Evolutionary conservation across 2,329 filamentous ascomycete species (phyloP).

Genomic region (Cercospora zeae-maydis): DNA sequence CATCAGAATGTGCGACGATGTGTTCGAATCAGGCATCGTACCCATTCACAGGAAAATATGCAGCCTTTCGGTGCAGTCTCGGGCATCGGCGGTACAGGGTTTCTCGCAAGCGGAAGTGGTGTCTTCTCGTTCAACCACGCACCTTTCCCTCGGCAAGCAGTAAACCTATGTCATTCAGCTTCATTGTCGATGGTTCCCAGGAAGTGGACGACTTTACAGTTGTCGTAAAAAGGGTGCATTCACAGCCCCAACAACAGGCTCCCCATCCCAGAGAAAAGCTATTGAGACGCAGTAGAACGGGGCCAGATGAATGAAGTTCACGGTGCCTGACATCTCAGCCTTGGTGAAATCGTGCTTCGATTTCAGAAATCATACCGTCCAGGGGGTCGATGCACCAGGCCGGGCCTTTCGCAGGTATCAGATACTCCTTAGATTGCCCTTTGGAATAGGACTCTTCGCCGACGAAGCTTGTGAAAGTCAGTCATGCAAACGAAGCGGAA

Average conservation of each 20-base stretch:
- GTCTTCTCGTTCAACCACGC: constrained; percentile 66
- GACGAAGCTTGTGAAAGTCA: constrained; percentile 56
- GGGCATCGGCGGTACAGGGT: constrained; percentile 62
- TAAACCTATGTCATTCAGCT: constrained; percentile 56
- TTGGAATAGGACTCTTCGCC: constrained; percentile 74
- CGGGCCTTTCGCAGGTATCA: constrained; percentile 57
- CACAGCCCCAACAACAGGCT: constrained; percentile 66
- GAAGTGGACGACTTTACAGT: constrained; percentile 13
- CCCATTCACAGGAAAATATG: constrained; percentile 63
- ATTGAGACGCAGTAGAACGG: constrained; percentile 81
- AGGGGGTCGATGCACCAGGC: constrained; percentile 75
- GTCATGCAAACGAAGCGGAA: background rate
- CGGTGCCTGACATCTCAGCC: constrained; percentile 51
- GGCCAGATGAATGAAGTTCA: constrained; percentile 77
- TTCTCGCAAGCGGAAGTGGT: constrained; percentile 60
- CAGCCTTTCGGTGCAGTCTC: constrained; percentile 63
- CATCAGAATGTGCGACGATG: background rate
- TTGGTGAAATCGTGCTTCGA: background rate
- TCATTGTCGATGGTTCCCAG: background rate
- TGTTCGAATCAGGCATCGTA: background rate
- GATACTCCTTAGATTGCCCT: constrained; percentile 63
- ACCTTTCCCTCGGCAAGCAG: constrained; percentile 61
- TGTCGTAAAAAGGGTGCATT: constrained; percentile 62
- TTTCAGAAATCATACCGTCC: constrained; percentile 50
- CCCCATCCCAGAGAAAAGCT: constrained; percentile 58